phyloP scores from a whole-genome alignment of 2,329 filamentous ascomycete species.

The Aspergillus sp. region DNA sequence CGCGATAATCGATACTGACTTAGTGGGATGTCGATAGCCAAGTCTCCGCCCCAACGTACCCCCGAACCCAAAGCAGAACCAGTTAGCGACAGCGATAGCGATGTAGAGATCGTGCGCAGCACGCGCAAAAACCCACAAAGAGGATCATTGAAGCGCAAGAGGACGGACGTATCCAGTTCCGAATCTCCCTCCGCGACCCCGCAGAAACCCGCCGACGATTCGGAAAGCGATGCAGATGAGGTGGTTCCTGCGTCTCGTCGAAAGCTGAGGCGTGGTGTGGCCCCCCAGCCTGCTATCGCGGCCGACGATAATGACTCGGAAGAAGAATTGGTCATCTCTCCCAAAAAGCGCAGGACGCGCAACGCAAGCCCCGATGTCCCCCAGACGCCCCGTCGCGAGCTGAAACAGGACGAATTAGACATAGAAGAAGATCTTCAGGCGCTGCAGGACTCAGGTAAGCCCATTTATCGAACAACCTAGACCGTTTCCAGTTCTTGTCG shows the following conservation, averaged over 20 bases:
- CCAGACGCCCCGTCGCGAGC: conserved; percentile 27
- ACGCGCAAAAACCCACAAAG: conserved; percentile 15
- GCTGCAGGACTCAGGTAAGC: conserved; percentile 46
- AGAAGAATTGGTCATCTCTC: conserved; percentile 32
- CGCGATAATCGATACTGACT: neutral
- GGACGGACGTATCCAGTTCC: conserved; percentile 12
- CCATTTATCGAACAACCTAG: neutral
- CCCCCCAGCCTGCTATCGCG: conserved; percentile 27
- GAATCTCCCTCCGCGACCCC: conserved; percentile 6
- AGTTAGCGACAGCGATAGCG: conserved; percentile 20
- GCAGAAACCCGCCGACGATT: conserved; percentile 11
- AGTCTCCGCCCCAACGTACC: neutral
- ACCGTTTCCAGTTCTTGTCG: neutral
- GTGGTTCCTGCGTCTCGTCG: conserved; percentile 26
- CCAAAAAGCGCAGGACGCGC: conserved; percentile 28
- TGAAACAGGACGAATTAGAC: conserved; percentile 42
- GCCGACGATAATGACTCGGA: conserved; percentile 33
- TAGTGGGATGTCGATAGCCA: neutral
- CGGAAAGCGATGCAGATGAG: conserved; percentile 33
- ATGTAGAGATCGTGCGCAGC: conserved; percentile 17
- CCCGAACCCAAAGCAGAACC: neutral
- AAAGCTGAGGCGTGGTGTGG: conserved; percentile 34
- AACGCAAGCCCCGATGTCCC: conserved; percentile 19
- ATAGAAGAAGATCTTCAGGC: conserved; percentile 49
- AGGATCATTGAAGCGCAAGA: conserved; percentile 21